These are phyloP conservation scores for Botryotinia convoluta DNA, from an alignment of 2,329 filamentous ascomycete species.

Conservation along the genomic window DNA sequence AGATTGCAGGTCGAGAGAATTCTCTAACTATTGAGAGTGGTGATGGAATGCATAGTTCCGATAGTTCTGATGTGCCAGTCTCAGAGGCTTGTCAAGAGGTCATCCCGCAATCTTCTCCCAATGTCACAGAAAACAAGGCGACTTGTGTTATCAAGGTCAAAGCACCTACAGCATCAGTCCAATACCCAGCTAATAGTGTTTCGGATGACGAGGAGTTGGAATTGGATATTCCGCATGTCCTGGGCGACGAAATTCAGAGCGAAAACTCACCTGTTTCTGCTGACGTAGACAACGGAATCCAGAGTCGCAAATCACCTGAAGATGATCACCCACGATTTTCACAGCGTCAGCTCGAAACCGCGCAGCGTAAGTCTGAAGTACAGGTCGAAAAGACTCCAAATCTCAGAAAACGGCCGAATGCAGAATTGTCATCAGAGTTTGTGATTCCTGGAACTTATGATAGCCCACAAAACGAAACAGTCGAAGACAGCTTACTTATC, in stretches of 20 bases:
- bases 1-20: not conserved
- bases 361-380: conserved; percentile 20
- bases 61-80: not conserved
- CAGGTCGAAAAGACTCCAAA: conserved; percentile 32
- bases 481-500: not conserved
- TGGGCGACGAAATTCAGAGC: conserved; percentile 29
- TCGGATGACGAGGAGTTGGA: conserved; percentile 32
- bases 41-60: not conserved
- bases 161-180: not conserved
- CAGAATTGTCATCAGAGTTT: conserved; percentile 23
- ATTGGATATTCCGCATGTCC: conserved; percentile 28
- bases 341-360: conserved; percentile 27
- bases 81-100: not conserved
- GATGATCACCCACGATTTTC: conserved; percentile 9
- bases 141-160: not conserved
- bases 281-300: conserved; percentile 30
- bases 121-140: not conserved
- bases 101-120: not conserved
- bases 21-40: not conserved
- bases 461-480: conserved; percentile 6
- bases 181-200: conserved; percentile 16
- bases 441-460: conserved; percentile 29
- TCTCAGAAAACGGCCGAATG: not conserved
- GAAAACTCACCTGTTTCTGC: conserved; percentile 19
- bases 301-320: conserved; percentile 14